Evolutionary conservation across 805 yeast genomes (phyloP), one percentile per base, ranked within the genome.

Genomic region (Candida vartiovaarae): DNA sequence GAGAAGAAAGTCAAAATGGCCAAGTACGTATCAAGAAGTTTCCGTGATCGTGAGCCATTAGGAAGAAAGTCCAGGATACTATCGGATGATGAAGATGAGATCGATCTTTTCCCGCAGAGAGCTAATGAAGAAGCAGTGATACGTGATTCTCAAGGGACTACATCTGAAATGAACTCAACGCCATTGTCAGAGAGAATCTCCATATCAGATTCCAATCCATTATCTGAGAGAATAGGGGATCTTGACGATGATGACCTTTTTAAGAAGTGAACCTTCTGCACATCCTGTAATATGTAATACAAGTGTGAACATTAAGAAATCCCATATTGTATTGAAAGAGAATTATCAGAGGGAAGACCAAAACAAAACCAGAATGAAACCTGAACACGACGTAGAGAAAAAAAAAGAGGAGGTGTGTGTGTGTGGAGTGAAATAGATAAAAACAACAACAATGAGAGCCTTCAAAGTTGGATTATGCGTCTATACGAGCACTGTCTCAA

Each of bases 71-170:
- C 46, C 36, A 45, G 49, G 39, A 38, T 36, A 15, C 35, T 40
- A 15, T 3, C 28, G 4, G 40, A 32, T 7, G 41, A 41, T 32
- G 49, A 40, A 3, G 52, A 50, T 8, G 52, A 37, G 7, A 45
- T 24, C 6, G 61, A 57, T 26, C 39, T 57, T 8, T 57, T 57
- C 44, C 59, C 60, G 15, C 42, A 42, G 2, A 47, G 42, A 28
- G 43, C 38, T 9, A 31, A 36, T 4, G 30, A 36, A 15, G 20
- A 15, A 15, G 20, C 20, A 15, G 20, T 15, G 20, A 15, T 15
- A 15, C 20, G 20, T 15, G 20, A 15, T 15, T 15, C 20, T 15
- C 20, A 15, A 15, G 1, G 20, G 20, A 29, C 10, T 10, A 29
- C 10, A 29, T 10, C 32, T 29, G 8, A 8, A 29, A 29, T 8